A percentile compares a stretch with the other conserved stretches of the same genome.
Conservation (phyloP, 805 yeast species). For the Pichia phayaonensis region DNA sequence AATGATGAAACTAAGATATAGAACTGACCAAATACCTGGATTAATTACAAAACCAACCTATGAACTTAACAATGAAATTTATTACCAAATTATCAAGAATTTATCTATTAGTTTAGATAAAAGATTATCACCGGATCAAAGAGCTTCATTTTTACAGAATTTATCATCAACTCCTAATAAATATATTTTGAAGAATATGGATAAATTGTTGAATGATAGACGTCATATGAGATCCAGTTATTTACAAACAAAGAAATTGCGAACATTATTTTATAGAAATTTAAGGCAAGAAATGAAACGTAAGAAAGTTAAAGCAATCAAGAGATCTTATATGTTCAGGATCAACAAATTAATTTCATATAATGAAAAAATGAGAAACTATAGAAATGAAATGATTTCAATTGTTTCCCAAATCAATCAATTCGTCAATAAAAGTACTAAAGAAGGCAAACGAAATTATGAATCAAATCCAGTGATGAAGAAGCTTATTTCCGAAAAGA, state of each 20-base stretch:
- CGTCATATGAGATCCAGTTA: constrained; percentile 8
- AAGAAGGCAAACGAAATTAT: background rate
- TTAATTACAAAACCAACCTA: constrained; percentile 5
- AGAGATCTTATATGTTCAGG: background rate
- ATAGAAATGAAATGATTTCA: background rate
- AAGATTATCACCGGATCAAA: constrained; percentile 9
- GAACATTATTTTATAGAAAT: constrained; percentile 6
- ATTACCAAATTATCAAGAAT: constrained; percentile 14
- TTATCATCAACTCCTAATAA: constrained; percentile 8
- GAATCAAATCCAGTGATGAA: background rate
- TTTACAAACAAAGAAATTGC: constrained; percentile 2
- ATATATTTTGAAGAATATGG: constrained; percentile 13
- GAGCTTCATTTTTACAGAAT: constrained; percentile 8
- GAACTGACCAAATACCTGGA: constrained; percentile 9
- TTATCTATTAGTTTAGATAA: constrained; percentile 11
- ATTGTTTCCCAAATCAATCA: background rate
- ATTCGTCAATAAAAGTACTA: background rate
- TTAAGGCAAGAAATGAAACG: background rate
- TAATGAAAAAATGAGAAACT: background rate
- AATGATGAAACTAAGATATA: constrained; percentile 9
- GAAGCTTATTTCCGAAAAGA: background rate
- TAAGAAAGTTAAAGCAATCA: background rate
- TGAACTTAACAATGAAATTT: constrained; percentile 6
- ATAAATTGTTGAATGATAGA: constrained; percentile 3
- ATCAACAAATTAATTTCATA: background rate